Evolutionary conservation across 2,329 filamentous ascomycete species (phyloP), one percentile per base, ranked within the genome.

Genomic region (Ascocoryne sarcoides): DNA sequence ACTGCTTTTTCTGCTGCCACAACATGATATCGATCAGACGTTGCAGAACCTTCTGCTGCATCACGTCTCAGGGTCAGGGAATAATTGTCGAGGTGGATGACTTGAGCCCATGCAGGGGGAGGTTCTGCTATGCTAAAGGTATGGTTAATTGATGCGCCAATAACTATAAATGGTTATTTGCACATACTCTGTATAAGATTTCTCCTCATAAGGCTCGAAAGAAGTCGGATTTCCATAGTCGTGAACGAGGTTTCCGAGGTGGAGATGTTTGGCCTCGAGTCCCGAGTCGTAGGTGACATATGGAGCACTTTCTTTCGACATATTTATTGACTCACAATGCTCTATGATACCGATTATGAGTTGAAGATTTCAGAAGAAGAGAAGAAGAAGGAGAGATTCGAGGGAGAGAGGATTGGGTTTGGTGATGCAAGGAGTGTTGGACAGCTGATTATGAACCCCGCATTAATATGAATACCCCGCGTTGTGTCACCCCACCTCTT

Each of bases 161-260:
- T 16, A 33, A n/a, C 16, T 14, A 17, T 9, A 32, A 17, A 7
- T 10, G 10, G 4, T 7, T 16, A 9, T 17, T 10, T 3, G 39
- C 34, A 45, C 44, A 37, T 23, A 51, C 50, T 53, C 50, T 2
- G 47, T 43, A 31, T 48, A 53, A n/a, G 41, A 34, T 17, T 44
- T 50, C 26, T 48, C 48, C 17, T 47, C 40, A 19, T 49, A 51
- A 1, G 50, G 50, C 4, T 53, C 50, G 30, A 47, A 37, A 12
- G 34, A 32, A 3, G 38, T 45, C 3, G 50, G 50, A 14, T 48
- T 28, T 16, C 48, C 36, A 35, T 40, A 46, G 34, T 51, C 45
- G 38, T 53, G 48, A 12, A 51, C 49, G 12, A 53, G 45, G 30
- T 51, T 53, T 35, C 50, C 48, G 4, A 53, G 41, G 33, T 51